Evolutionary conservation across 805 yeast genomes (phyloP).

Genomic region (Saturnispora halmiae): DNA sequence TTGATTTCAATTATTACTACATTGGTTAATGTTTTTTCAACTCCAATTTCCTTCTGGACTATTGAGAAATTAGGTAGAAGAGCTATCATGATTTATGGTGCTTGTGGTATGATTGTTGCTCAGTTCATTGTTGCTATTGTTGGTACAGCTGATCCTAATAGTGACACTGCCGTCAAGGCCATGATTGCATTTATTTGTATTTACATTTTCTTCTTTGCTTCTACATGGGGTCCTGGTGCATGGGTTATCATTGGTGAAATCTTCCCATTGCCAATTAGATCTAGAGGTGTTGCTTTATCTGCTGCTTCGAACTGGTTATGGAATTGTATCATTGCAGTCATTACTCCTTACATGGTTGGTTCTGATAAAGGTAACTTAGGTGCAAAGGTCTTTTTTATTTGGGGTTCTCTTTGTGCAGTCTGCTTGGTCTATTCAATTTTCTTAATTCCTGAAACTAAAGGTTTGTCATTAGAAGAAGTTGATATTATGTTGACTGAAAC

Average conservation of each 20-base stretch:
- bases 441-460: slow-evolving; percentile 71
- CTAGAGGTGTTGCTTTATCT: slow-evolving; percentile 60
- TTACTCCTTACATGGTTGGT: slow-evolving; percentile 66
- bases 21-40: slow-evolving; percentile 42
- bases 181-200: slow-evolving; percentile 39
- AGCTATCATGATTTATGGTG: slow-evolving; percentile 39
- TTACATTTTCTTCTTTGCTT: slow-evolving; percentile 69
- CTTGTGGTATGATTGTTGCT: slow-evolving; percentile 39
- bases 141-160: slow-evolving; percentile 26
- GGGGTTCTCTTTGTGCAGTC: slow-evolving; percentile 43
- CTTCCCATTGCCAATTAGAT: slow-evolving; percentile 67
- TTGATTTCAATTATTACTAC: slow-evolving; percentile 45
- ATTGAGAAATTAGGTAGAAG: slow-evolving; percentile 57
- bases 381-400: slow-evolving; percentile 59
- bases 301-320: slow-evolving; percentile 76
- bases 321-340: slow-evolving; percentile 69
- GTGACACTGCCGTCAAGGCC: slow-evolving; percentile 25
- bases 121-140: slow-evolving; percentile 50
- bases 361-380: slow-evolving; percentile 53
- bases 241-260: slow-evolving; percentile 60
- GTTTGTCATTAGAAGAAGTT: slow-evolving; percentile 74
- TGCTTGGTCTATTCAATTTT: slow-evolving; percentile 62
- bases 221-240: slow-evolving; percentile 77
- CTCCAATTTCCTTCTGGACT: slow-evolving; percentile 45
- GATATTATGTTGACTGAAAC: slow-evolving; percentile 37